A percentile compares a stretch with the other conserved stretches of the same genome.
Conservation (phyloP, 2,329 filamentous ascomycete genomes). For the Nannizzia gypsea region DNA sequence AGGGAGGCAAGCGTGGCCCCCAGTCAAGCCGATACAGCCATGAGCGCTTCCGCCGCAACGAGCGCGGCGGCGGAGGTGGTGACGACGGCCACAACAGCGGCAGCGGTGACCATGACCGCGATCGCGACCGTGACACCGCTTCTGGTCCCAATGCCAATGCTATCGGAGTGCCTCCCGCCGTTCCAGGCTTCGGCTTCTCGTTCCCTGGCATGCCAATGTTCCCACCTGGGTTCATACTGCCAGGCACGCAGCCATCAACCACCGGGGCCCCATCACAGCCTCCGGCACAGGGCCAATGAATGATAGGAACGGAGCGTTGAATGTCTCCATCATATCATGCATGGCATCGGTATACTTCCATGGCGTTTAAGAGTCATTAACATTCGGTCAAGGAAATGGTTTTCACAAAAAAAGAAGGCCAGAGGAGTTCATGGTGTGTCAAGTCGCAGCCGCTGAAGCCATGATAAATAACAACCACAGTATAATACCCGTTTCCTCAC, state of each 20-base stretch:
- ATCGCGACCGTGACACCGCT: slow-evolving; percentile 24
- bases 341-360: neutral
- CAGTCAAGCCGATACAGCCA: slow-evolving; percentile 31
- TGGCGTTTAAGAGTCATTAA: neutral
- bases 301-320: slow-evolving; percentile 12
- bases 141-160: slow-evolving; percentile 25
- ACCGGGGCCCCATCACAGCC: slow-evolving; percentile 24
- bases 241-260: slow-evolving; percentile 11
- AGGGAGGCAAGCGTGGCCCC: slow-evolving; percentile 39
- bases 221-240: slow-evolving; percentile 37
- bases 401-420: neutral
- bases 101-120: slow-evolving; percentile 27
- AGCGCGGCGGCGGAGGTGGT: slow-evolving; percentile 14
- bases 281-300: slow-evolving; percentile 30
- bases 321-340: neutral
- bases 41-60: slow-evolving; percentile 22
- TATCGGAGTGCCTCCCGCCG: slow-evolving; percentile 42
- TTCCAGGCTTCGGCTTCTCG: slow-evolving; percentile 45
- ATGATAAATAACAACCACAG: neutral
- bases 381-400: neutral
- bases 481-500: neutral
- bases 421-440: neutral
- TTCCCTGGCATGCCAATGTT: slow-evolving; percentile 40
- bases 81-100: slow-evolving; percentile 15
- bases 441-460: neutral